Conservation (phyloP, 2,329 filamentous ascomycete species). For the Balansia obtecta region DNA sequence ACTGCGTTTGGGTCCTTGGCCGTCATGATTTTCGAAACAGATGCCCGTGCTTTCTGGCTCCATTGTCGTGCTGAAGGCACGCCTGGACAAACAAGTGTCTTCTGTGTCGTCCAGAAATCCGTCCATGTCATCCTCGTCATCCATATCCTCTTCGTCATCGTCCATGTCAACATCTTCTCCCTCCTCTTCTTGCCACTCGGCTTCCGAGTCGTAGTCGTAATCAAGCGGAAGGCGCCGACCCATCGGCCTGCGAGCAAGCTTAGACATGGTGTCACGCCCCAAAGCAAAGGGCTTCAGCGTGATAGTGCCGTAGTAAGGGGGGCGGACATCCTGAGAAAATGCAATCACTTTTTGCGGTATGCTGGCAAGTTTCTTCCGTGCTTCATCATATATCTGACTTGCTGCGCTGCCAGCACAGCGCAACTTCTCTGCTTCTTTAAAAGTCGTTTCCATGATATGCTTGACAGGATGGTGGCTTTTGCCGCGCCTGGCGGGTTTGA, state of each 20-base stretch:
- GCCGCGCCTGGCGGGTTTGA: constrained; percentile 30
- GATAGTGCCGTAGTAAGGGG: constrained; percentile 61
- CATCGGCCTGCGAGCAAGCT: constrained; percentile 41
- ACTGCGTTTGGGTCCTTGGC: constrained; percentile 34
- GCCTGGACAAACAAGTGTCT: constrained; percentile 44
- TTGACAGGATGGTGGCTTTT: constrained; percentile 40
- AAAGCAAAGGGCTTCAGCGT: constrained; percentile 43
- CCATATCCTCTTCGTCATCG: constrained; percentile 55
- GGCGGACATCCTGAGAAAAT: constrained; percentile 53
- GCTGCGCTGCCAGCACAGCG: constrained; percentile 24
- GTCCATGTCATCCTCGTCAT: constrained; percentile 76
- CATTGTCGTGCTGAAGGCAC: constrained; percentile 53
- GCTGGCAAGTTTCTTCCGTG: constrained; percentile 29
- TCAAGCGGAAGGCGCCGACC: constrained; percentile 48
- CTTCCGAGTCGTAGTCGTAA: constrained; percentile 80
- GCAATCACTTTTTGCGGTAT: constrained; percentile 52
- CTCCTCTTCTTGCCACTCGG: constrained; percentile 68
- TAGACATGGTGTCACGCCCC: constrained; percentile 32
- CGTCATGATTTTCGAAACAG: constrained; percentile 60
- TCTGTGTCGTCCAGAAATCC: constrained; percentile 85
- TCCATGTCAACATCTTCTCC: constrained; percentile 59
- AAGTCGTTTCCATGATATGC: constrained; percentile 45
- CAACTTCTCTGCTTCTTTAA: constrained; percentile 31
- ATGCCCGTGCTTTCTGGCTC: constrained; percentile 69
- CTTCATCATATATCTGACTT: constrained; percentile 20